These are phyloP conservation scores for Termitomyces sp. DNA, from an alignment of 768 basidiomycete genomes.

Conservation along the genomic window DNA sequence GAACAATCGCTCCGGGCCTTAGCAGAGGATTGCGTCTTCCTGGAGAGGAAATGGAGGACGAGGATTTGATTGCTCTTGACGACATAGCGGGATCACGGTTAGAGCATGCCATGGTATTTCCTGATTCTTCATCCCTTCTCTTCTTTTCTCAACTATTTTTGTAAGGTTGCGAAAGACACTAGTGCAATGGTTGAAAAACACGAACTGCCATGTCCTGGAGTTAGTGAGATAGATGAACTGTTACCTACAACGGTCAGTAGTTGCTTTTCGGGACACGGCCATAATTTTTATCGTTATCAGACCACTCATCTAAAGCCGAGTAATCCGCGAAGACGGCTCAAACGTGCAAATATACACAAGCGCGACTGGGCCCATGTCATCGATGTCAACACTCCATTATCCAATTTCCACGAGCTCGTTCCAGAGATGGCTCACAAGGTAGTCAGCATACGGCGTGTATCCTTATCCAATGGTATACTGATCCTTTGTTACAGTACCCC, in stretches of 20 bases:
- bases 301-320: conserved; percentile 54
- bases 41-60: conserved; percentile 41
- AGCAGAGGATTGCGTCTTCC: conserved; percentile 70
- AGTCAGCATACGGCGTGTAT: neutral
- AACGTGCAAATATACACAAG: conserved; percentile 54
- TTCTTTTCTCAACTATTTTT: neutral
- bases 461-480: neutral
- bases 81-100: conserved; percentile 4
- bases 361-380: conserved; percentile 98
- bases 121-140: neutral
- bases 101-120: conserved; percentile 14
- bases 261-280: neutral
- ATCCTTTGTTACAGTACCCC: conserved; percentile 63
- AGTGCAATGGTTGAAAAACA: conserved; percentile 12
- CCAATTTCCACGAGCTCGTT: conserved; percentile 87
- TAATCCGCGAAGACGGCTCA: conserved; percentile 33
- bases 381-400: conserved; percentile 84
- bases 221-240: conserved; percentile 71
- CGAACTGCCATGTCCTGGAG: conserved; percentile 10
- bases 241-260: conserved; percentile 50
- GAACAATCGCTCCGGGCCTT: conserved; percentile 79
- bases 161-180: conserved; percentile 5
- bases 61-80: conserved; percentile 31
- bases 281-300: conserved; percentile 24
- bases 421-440: conserved; percentile 96